These are phyloP conservation scores for Phialemoniopsis sp. DNA, from an alignment of 2,329 filamentous ascomycete species.

Conservation along the genomic window DNA sequence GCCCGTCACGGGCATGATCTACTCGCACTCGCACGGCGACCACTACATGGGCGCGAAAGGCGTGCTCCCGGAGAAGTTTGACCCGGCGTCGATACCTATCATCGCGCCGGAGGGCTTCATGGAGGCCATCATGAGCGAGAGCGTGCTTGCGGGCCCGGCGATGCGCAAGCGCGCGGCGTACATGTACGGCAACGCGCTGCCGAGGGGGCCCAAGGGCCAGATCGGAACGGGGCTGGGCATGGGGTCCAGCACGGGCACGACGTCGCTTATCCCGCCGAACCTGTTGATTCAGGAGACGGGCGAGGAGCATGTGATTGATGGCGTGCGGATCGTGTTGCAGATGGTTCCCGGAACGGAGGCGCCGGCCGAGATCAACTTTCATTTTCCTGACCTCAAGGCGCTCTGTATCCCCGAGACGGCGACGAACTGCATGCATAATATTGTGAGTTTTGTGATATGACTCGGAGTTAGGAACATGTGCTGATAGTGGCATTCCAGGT, in stretches of 20 bases:
- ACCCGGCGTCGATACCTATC: constrained; percentile 15
- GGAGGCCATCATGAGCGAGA: constrained; percentile 30
- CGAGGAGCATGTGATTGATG: constrained; percentile 23
- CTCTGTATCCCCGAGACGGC: constrained; percentile 31
- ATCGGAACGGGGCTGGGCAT: constrained; percentile 31
- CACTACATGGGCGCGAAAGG: constrained; percentile 27
- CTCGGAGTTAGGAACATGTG: too few relatives aligned
- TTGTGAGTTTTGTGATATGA: constrained; percentile 12
- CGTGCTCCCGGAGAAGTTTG: constrained; percentile 10
- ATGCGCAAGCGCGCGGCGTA: constrained; percentile 30
- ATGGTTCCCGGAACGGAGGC: constrained; percentile 35
- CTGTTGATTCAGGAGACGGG: constrained; percentile 23
- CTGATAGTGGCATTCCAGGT: not conserved
- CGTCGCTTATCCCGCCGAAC: constrained; percentile 27
- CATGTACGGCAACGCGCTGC: constrained; percentile 32
- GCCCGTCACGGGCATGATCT: constrained; percentile 27
- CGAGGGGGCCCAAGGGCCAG: constrained; percentile 21
- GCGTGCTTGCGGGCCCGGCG: constrained; percentile 28
- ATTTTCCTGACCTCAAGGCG: constrained; percentile 28
- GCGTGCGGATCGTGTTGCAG: constrained; percentile 32
- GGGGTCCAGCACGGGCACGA: constrained; percentile 22
- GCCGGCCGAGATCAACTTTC: constrained; percentile 34
- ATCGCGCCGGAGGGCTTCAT: constrained; percentile 33
- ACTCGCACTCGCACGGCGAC: constrained; percentile 33
- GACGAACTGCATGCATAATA: constrained; percentile 34